Percentiles rank a stretch among this genome's conserved stretches.
These are phyloP conservation scores for Zygotorulaspora chibaensis DNA, from an alignment of 805 yeast genomes.

Conservation along the genomic window DNA sequence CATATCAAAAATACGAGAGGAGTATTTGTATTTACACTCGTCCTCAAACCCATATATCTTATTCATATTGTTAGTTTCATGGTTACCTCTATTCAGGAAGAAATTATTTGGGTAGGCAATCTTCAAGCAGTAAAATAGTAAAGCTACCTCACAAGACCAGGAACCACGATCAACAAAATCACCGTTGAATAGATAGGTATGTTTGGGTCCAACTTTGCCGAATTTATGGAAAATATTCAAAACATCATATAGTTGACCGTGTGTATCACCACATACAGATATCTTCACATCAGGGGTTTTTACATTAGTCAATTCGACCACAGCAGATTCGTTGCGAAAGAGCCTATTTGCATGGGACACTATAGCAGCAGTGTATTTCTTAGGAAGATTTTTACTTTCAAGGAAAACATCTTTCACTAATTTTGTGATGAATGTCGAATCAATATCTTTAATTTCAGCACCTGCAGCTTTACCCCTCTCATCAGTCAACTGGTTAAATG, in stretches of 20 bases:
- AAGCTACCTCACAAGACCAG: slow-evolving; percentile 96
- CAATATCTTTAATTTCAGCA: slow-evolving; percentile 40
- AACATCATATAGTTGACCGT: slow-evolving; percentile 92
- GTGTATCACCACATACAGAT: slow-evolving; percentile 96
- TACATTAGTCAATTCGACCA: slow-evolving; percentile 59
- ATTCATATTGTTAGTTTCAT: slow-evolving; percentile 96
- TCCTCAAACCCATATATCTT: slow-evolving; percentile 94
- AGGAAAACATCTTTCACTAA: slow-evolving; percentile 67
- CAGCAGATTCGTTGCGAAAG: slow-evolving; percentile 61
- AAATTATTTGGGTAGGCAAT: slow-evolving; percentile 65
- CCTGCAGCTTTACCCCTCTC: slow-evolving; percentile 27
- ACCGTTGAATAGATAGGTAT: slow-evolving; percentile 86
- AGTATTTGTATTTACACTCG: slow-evolving; percentile 88
- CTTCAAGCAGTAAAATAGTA: slow-evolving; percentile 72
- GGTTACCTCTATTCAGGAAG: slow-evolving; percentile 89
- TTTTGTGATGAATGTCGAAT: slow-evolving; percentile 51
- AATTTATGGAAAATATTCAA: slow-evolving; percentile 69
- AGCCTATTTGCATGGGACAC: slow-evolving; percentile 65
- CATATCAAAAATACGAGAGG: slow-evolving; percentile 71
- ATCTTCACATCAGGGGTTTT: slow-evolving; percentile 38
- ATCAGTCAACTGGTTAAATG: slow-evolving; percentile 28
- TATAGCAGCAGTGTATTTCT: slow-evolving; percentile 77
- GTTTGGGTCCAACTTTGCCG: slow-evolving; percentile 61
- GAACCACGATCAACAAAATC: slow-evolving; percentile 98
- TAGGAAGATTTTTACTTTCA: slow-evolving; percentile 69